Percentiles rank a stretch among this genome's conserved stretches.
Evolutionary conservation across 2,329 filamentous ascomycete species (phyloP).

Genomic region (Phyllosticta paracitricarpa): DNA sequence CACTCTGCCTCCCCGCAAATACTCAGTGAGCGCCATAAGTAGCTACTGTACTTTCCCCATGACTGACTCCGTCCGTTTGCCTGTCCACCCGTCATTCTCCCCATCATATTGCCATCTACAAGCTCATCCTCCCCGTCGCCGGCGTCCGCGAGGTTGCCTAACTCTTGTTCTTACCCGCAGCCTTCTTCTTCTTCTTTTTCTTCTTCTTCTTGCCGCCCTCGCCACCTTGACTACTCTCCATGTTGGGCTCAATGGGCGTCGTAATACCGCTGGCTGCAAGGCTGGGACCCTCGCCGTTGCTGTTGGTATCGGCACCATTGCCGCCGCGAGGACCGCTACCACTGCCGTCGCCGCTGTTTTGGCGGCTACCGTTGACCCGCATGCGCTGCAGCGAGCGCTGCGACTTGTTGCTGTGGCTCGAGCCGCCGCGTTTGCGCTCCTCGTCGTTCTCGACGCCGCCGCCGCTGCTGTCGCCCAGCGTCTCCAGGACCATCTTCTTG

Average conservation of each 20-base stretch:
- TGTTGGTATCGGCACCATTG: slow-evolving; percentile 16
- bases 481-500: slow-evolving; percentile 65
- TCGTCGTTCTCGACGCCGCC: slow-evolving; percentile 24
- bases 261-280: slow-evolving; percentile 15
- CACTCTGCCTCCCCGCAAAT: too few relatives aligned
- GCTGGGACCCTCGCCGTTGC: slow-evolving; percentile 16
- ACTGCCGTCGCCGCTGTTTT: slow-evolving; percentile 1
- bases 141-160: neutral
- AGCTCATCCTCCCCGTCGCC: too few relatives aligned
- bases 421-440: neutral
- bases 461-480: slow-evolving; percentile 43
- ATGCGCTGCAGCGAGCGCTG: slow-evolving; percentile 1
- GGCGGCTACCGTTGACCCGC: slow-evolving; percentile 1
- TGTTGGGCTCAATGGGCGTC: slow-evolving; percentile 12
- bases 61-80: too few relatives aligned
- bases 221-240: slow-evolving; percentile 13
- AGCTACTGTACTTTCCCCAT: too few relatives aligned
- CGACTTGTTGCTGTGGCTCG: slow-evolving; percentile 3
- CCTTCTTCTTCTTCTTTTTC: slow-evolving; percentile 29
- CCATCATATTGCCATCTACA: too few relatives aligned
- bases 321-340: slow-evolving; percentile 5
- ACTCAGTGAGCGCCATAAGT: too few relatives aligned
- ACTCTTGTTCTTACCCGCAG: slow-evolving; percentile 24
- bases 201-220: slow-evolving; percentile 13
- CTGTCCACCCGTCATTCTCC: too few relatives aligned